Evolutionary conservation across 192 early-diverging fungal species (phyloP).

Genomic region (Entomortierella lignicola): DNA sequence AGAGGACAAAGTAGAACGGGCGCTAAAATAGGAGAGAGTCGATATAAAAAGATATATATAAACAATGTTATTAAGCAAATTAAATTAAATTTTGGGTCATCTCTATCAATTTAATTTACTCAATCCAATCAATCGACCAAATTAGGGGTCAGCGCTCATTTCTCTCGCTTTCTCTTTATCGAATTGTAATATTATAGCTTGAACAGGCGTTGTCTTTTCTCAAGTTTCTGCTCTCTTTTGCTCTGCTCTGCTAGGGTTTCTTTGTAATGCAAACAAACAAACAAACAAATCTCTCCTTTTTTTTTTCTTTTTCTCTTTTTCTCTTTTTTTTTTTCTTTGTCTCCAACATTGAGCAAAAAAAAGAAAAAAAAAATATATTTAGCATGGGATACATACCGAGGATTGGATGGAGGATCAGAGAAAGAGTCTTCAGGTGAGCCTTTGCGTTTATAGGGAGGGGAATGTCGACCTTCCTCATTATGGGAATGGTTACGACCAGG

Average conservation of each 20-base stretch:
- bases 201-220: too few species aligned
- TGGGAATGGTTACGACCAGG: background rate
- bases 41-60: background rate
- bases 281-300: background rate
- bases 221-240: too few species aligned
- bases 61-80: background rate
- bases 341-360: too few species aligned
- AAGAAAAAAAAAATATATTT: background rate
- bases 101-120: conserved; percentile 16
- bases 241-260: too few species aligned
- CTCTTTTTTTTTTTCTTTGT: background rate
- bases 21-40: background rate
- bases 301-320: background rate
- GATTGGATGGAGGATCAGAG: conserved; percentile 13
- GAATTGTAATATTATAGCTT: background rate
- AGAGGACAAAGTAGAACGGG: too few species aligned
- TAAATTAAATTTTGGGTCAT: background rate
- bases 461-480: conserved; percentile 16
- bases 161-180: background rate
- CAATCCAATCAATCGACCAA: conserved; percentile 13
- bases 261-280: background rate
- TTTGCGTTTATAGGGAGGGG: conserved; percentile 50
- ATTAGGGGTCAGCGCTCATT: background rate
- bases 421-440: conserved; percentile 45
- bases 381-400: conserved; percentile 28